These are phyloP conservation scores for Plasmodium gallinaceum DNA, from an alignment of 169 alveolate genomes.

Conservation along the genomic window DNA sequence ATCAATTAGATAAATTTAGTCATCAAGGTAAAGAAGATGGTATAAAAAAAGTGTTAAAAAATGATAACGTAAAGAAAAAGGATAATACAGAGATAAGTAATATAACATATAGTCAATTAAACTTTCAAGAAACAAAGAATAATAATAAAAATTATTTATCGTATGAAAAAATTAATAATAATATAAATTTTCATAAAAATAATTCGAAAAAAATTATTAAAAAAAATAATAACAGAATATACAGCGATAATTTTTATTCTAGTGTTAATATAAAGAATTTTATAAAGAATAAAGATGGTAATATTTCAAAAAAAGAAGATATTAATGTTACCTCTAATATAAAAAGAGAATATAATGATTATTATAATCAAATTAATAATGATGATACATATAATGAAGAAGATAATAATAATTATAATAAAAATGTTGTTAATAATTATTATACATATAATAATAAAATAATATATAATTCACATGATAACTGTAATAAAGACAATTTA, in stretches of 20 bases:
- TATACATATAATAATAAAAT: not conserved
- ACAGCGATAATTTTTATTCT: not conserved
- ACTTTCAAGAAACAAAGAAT: too few species aligned
- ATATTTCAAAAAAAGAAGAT: not conserved
- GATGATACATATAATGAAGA: not conserved
- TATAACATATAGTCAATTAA: too few species aligned
- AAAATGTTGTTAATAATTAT: not conserved
- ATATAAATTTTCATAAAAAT: too few species aligned
- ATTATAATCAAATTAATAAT: not conserved
- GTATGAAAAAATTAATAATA: too few species aligned
- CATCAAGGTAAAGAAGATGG: too few species aligned
- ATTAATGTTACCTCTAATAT: not conserved
- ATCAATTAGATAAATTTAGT: too few species aligned
- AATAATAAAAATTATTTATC: too few species aligned
- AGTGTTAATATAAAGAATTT: not conserved
- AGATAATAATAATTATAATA: not conserved
- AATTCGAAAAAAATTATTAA: too few species aligned
- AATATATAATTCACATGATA: not conserved
- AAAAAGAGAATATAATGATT: not conserved
- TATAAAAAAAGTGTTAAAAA: too few species aligned
- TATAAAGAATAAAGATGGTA: not conserved
- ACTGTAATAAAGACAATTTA: not conserved
- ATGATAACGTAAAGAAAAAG: too few species aligned
- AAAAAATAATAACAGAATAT: not conserved
- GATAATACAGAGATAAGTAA: too few species aligned